Evolutionary conservation across 805 yeast species (phyloP), one percentile per base, ranked within the genome.

Genomic region (Ogataea neopini): DNA sequence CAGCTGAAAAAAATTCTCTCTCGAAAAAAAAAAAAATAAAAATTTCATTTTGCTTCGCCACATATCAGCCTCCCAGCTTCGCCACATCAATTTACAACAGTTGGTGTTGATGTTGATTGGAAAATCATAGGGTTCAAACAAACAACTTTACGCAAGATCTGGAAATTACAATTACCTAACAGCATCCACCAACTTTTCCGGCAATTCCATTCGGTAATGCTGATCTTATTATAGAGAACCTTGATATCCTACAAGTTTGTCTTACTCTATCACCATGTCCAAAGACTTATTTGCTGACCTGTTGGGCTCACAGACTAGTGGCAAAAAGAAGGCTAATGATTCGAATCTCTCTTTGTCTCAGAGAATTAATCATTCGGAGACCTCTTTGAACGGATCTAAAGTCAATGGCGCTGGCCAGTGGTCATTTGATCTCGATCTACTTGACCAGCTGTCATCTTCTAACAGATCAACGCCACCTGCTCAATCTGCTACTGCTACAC

Each of bases 251-350:
- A 6, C n/a, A 3, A 34, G 14, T 13, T 36, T 22, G 14, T 18
- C 46, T 5, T 20, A 18, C 10, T 7, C 19, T 23, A 7, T 14
- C 13, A 45, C 14, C 10, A 62, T 58, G 63, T 53, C 61, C 3
- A 57, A 59, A 34, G 79, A 74, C 52, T 65, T 74, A 18, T 75
- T 75, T 68, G 78, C 79, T 1, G 68, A 70, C 51, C 60, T 75
- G 22, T 58, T 75, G 45, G 57, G 61, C 23, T 59, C 68, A 7
- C 42, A 39, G 33, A 39, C 42, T n/a, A 33, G 42, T 15, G 66
- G 67, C 18, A 59, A 62, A 33, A 56, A 59, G 47, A 61, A 60
- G 33, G 56, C 58, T 4, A 44, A 54, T 20, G 54, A 54, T 20
- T 51, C 66, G 1, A 63, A 62, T 25, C 40, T 71, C 29, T 56